Conservation (phyloP, 2,329 filamentous ascomycete species). For the Lojkania enalia region DNA sequence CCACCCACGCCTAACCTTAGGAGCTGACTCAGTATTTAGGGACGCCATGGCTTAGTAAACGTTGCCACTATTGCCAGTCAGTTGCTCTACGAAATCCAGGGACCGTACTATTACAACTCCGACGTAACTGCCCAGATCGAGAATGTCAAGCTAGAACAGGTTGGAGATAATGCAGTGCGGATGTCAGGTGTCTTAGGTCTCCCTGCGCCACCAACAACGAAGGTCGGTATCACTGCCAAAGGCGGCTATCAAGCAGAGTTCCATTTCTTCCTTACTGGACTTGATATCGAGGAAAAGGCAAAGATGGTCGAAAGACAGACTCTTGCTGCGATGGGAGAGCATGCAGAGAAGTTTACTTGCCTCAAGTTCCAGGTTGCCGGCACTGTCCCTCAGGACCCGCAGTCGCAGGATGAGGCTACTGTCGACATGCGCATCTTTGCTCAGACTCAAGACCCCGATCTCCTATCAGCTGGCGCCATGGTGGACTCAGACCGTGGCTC, state of each 20-base stretch:
- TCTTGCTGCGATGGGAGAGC: conserved; percentile 40
- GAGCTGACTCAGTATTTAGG: conserved; percentile 8
- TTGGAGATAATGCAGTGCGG: conserved; percentile 32
- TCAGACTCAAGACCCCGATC: conserved; percentile 22
- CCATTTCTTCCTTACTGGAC: conserved; percentile 49
- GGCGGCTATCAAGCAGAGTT: conserved; percentile 52
- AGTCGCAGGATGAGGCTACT: conserved; percentile 28
- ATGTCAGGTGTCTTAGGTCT: conserved; percentile 40
- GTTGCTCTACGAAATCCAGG: conserved; percentile 50
- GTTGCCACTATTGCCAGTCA: conserved; percentile 32
- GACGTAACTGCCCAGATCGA: conserved; percentile 47
- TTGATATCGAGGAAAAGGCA: conserved; percentile 51
- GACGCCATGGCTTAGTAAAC: conserved; percentile 44
- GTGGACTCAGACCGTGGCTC: conserved; percentile 23
- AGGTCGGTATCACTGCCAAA: conserved; percentile 49
- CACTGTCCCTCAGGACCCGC: conserved; percentile 21
- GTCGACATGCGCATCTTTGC: conserved; percentile 31
- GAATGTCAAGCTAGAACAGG: conserved; percentile 33
- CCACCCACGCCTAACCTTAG: neutral
- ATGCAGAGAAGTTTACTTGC: conserved; percentile 40
- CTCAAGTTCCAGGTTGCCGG: conserved; percentile 45
- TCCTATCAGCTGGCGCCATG: conserved; percentile 21
- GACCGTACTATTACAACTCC: conserved; percentile 46
- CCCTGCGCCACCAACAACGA: conserved; percentile 38
- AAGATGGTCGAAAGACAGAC: conserved; percentile 46